A percentile compares a stretch with the other conserved stretches of the same genome.
Conservation (phyloP, 2,329 filamentous ascomycete species). For the Colletotrichum higginsianum region DNA sequence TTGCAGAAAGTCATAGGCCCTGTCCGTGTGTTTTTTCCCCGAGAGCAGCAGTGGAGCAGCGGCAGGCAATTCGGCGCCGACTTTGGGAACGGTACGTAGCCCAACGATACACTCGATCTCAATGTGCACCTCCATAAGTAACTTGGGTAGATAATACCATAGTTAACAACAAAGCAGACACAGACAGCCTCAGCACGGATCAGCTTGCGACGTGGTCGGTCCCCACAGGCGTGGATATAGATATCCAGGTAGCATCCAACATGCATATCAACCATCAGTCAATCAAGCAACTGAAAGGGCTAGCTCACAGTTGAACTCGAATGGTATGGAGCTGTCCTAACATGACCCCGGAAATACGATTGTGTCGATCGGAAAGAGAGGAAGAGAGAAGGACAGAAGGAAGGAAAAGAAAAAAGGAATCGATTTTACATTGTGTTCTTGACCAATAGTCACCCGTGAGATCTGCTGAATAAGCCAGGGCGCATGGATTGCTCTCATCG, state of each 20-base stretch:
- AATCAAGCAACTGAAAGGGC: neutral
- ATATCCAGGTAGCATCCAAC: neutral
- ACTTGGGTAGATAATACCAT: too few species aligned
- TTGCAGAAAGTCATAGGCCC: neutral
- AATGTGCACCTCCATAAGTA: too few species aligned
- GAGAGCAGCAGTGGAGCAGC: neutral
- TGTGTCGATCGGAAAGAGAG: too few species aligned
- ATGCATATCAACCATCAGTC: neutral
- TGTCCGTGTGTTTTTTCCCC: neutral
- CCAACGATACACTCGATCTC: too few species aligned
- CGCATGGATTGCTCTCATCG: neutral
- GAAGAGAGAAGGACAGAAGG: neutral
- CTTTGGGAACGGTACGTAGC: too few species aligned
- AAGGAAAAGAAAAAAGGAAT: too few species aligned
- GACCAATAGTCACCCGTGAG: neutral
- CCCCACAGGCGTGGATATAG: too few species aligned
- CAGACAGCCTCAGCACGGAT: neutral
- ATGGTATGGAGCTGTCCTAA: too few species aligned
- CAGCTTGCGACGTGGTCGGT: neutral
- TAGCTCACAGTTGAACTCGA: neutral
- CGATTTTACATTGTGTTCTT: too few species aligned
- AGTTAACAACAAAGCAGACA: too few species aligned
- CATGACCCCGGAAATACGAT: neutral
- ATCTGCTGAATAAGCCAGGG: slow-evolving; percentile 8
- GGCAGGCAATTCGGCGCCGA: neutral